A percentile compares a stretch with the other conserved stretches of the same genome.
Conservation (phyloP, 176 grass and related monocot genomes). For the Elaeis guineensis region DNA sequence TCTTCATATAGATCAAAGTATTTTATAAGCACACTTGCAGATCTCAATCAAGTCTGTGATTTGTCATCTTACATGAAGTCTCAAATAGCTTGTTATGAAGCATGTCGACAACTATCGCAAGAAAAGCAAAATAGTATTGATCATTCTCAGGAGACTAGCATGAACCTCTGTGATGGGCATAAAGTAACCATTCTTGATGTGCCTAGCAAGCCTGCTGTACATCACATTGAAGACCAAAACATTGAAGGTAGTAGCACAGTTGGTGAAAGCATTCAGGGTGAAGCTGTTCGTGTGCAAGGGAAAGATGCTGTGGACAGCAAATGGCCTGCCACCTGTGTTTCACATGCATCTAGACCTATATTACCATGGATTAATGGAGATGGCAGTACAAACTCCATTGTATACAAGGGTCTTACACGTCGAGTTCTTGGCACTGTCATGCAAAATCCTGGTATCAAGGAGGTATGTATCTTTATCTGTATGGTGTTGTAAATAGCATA, state of each 20-base stretch:
- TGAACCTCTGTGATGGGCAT: conserved; percentile 69
- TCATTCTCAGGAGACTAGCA: conserved; percentile 30
- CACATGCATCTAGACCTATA: conserved; percentile 50
- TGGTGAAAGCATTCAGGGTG: conserved; percentile 15
- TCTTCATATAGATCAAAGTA: conserved; percentile 73
- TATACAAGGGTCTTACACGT: conserved; percentile 70
- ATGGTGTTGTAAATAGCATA: too few species aligned
- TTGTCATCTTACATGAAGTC: conserved; percentile 23
- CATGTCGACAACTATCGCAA: conserved; percentile 21
- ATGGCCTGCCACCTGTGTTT: conserved; percentile 20
- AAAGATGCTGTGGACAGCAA: conserved; percentile 21
- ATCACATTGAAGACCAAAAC: neutral
- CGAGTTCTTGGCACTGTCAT: conserved; percentile 72
- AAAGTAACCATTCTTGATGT: conserved; percentile 61
- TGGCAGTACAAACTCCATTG: conserved; percentile 60
- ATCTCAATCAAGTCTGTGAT: conserved; percentile 15
- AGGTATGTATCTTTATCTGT: conserved; percentile 35
- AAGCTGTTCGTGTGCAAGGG: conserved; percentile 10
- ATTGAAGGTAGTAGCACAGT: neutral
- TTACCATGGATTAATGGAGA: conserved; percentile 97
- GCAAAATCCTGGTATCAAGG: conserved; percentile 71
- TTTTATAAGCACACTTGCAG: conserved; percentile 48
- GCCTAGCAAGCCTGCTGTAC: neutral
- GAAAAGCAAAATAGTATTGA: conserved; percentile 21
- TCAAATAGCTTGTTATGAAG: conserved; percentile 26